Evolutionary conservation across 495 filamentous ascomycete genomes (phyloP), one percentile per base, ranked within the genome.

Genomic region (Hypoxylon cercidicola): DNA sequence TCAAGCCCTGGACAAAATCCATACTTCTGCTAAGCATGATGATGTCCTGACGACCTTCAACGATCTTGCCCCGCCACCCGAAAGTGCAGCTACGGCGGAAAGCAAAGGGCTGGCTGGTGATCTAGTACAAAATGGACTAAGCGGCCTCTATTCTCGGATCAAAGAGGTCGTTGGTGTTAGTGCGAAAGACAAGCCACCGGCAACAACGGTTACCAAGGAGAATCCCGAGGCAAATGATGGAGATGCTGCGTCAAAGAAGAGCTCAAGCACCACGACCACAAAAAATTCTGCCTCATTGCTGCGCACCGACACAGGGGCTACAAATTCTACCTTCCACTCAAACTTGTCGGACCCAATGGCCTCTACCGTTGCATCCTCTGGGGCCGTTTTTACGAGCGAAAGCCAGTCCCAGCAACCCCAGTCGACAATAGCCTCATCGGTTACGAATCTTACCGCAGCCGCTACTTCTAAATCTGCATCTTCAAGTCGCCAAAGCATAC

Each of bases 121-220:
- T 47, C 73, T 93, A 3, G 81, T 89, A 4, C 91, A 93, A 50
- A 89, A 92, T 69, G 92, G 93, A 1, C 74, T 97, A 30, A 96
- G 89, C 71, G 93, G 93, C 1, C 72, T 97, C 13, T 97, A 96
- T 73, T 93, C 82, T 78, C 87, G 91, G 15, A 82, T 97, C 70
- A 86, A 86, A 73, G 90, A 88, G 32, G 92, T 87, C 0, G 92
- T 96, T 30, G 87, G 88, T 1, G 90, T 69, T 13, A 77, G 82
- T 34, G 85, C 84, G 49, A 90, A 88, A 68, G 85, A 89, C 57
- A 83, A 86, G 54, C 71, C 78, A 8, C 75, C 66, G 1, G 44
- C 35, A 39, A 28, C 43, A 16, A 18, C 28, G 13, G 16, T 28
- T 12, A 25, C 39, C 13, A 46, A 59, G 35, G 70, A 72, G 23